Evolutionary conservation across 305 asterid genomes (phyloP).

Genomic region (Fraxinus angustifolia): DNA sequence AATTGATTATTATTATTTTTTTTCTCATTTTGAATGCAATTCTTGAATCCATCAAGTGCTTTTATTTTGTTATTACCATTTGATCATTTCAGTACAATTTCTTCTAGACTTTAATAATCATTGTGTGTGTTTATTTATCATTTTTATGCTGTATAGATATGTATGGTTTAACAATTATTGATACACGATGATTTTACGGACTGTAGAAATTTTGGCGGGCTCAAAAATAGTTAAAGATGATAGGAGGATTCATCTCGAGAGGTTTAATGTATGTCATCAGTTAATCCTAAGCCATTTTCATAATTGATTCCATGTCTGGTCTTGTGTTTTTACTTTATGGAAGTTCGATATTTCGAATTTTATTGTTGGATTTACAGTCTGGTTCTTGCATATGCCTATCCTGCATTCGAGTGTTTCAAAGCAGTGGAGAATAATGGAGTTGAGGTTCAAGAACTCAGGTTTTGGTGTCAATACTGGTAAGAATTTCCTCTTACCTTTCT

Average conservation of each 20-base stretch:
- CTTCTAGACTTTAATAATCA: background rate
- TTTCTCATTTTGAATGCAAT: background rate
- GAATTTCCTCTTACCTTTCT: background rate
- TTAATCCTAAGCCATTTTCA: background rate
- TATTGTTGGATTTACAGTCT: constrained; percentile 40
- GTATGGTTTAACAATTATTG: background rate
- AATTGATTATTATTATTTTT: background rate
- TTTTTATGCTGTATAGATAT: background rate
- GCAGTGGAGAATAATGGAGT: constrained; percentile 73
- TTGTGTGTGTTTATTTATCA: background rate
- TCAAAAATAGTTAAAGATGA: background rate
- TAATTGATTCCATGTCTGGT: background rate
- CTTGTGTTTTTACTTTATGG: background rate
- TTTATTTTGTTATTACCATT: background rate
- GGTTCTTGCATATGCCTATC: constrained; percentile 90
- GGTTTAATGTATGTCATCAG: background rate
- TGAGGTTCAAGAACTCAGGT: constrained; percentile 63
- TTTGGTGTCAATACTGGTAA: constrained; percentile 98
- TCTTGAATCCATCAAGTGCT: background rate
- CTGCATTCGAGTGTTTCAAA: constrained; percentile 89
- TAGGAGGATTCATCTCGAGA: constrained; percentile 6
- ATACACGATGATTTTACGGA: background rate
- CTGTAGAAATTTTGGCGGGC: background rate
- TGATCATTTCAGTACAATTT: background rate
- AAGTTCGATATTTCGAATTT: background rate